These are phyloP conservation scores for Casuarina glauca DNA, from an alignment of 306 rosid species.

Conservation along the genomic window DNA sequence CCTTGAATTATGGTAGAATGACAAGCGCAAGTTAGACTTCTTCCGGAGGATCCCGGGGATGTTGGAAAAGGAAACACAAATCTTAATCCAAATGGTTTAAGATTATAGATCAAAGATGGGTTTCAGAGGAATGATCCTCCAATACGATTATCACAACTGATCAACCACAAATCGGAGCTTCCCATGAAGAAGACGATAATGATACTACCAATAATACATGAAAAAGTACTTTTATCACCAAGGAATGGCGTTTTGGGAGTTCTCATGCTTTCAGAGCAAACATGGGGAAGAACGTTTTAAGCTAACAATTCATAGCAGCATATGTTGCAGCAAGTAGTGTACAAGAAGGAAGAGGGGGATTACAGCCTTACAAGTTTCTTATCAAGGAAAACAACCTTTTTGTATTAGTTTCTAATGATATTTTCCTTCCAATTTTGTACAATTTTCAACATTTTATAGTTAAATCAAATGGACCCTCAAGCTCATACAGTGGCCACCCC, in stretches of 20 bases:
- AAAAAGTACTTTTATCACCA: not conserved
- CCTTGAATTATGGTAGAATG: no score
- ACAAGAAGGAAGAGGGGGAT: slow-evolving; percentile 41
- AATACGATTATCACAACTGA: no score
- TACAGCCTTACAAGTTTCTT: slow-evolving; percentile 31
- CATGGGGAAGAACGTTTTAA: not conserved
- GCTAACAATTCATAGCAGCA: slow-evolving; percentile 39
- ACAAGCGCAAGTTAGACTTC: no score
- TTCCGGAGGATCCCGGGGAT: no score
- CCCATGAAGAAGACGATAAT: not conserved
- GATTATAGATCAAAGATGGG: no score
- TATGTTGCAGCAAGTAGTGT: slow-evolving; percentile 40
- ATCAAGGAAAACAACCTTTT: slow-evolving; percentile 36
- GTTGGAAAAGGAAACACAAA: no score
- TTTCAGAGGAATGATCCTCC: no score
- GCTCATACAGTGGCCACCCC: slow-evolving; percentile 36
- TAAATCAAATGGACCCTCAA: slow-evolving; percentile 35
- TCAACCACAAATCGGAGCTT: no score
- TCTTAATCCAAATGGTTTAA: no score
- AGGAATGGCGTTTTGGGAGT: not conserved
- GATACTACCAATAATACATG: not conserved
- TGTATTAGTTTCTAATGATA: slow-evolving; percentile 25
- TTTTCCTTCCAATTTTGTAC: slow-evolving; percentile 40
- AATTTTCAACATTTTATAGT: slow-evolving; percentile 43
- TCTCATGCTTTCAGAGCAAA: slow-evolving; percentile 38